phyloP scores from a whole-genome alignment of 2,329 filamentous ascomycete species.

The Elsinoe australis region DNA sequence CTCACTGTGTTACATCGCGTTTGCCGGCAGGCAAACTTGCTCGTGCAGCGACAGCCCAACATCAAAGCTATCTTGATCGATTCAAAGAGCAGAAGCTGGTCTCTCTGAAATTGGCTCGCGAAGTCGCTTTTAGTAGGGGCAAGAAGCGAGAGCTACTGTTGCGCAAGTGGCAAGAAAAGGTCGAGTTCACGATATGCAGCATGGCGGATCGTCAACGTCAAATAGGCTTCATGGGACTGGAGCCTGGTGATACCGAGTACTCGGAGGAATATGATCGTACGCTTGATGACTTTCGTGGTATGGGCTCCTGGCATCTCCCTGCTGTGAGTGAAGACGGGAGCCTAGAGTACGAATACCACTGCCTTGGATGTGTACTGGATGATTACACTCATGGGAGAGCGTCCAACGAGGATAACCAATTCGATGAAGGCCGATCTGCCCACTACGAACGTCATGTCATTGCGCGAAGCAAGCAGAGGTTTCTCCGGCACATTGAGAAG shows the following conservation, averaged over 20 bases:
- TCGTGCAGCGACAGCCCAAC: not conserved
- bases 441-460: no score
- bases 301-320: not conserved
- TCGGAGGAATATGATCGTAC: not conserved
- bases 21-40: not conserved
- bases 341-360: not conserved
- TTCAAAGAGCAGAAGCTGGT: not conserved
- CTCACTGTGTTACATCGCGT: not conserved
- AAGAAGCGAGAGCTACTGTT: not conserved
- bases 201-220: not conserved
- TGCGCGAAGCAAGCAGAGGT: not conserved
- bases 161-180: not conserved
- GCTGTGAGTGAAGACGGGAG: not conserved
- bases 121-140: not conserved
- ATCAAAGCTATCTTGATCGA: not conserved
- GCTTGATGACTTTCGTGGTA: not conserved
- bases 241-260: not conserved
- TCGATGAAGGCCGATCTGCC: no score
- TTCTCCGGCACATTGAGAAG: not conserved
- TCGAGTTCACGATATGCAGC: not conserved
- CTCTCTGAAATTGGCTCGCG: not conserved
- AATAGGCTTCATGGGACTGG: not conserved
- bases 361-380: not conserved
- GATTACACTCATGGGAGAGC: not conserved
- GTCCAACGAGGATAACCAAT: not conserved